These are phyloP conservation scores for Trametes cinnabarina DNA, from an alignment of 768 basidiomycete species.

Conservation along the genomic window DNA sequence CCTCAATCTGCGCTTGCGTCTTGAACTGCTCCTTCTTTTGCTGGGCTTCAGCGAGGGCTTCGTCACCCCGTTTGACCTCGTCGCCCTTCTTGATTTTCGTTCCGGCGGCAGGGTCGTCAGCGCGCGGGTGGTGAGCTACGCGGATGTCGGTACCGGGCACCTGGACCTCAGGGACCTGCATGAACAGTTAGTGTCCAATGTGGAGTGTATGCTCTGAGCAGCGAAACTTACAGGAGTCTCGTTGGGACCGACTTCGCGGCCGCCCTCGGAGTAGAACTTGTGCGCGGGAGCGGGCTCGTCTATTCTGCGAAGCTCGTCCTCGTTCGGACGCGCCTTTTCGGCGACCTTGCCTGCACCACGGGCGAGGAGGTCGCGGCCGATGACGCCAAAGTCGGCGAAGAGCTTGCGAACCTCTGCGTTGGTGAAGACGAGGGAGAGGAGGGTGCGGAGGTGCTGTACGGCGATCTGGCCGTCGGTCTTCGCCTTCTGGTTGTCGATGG, in stretches of 20 bases:
- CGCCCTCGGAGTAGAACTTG: constrained; percentile 54
- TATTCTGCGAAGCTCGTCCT: constrained; percentile 58
- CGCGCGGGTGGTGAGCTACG: constrained; percentile 50
- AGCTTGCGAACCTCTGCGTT: constrained; percentile 93
- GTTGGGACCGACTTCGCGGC: constrained; percentile 39
- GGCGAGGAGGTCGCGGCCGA: constrained; percentile 83
- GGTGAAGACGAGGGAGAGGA: constrained; percentile 83
- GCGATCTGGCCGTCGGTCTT: constrained; percentile 43
- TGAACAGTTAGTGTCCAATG: neutral
- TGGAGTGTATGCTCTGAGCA: neutral
- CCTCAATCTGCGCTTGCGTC: constrained; percentile 20
- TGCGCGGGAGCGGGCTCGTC: constrained; percentile 69
- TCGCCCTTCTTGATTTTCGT: constrained; percentile 34
- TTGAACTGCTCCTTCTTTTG: constrained; percentile 18
- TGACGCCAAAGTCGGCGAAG: constrained; percentile 69
- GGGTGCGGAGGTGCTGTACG: constrained; percentile 83
- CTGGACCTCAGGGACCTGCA: constrained; percentile 37
- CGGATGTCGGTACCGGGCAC: constrained; percentile 43
- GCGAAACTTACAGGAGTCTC: constrained; percentile 43
- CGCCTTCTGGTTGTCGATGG: constrained; percentile 47
- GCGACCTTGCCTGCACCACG: constrained; percentile 66
- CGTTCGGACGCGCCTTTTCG: constrained; percentile 58
- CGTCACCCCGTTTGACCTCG: constrained; percentile 30
- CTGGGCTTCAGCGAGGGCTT: constrained; percentile 22
- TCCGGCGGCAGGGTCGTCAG: constrained; percentile 37